Evolutionary conservation across 1,284 basidiomycete genomes (phyloP), one percentile per base, ranked within the genome.

Genomic region (Macrocystidia cucumis): DNA sequence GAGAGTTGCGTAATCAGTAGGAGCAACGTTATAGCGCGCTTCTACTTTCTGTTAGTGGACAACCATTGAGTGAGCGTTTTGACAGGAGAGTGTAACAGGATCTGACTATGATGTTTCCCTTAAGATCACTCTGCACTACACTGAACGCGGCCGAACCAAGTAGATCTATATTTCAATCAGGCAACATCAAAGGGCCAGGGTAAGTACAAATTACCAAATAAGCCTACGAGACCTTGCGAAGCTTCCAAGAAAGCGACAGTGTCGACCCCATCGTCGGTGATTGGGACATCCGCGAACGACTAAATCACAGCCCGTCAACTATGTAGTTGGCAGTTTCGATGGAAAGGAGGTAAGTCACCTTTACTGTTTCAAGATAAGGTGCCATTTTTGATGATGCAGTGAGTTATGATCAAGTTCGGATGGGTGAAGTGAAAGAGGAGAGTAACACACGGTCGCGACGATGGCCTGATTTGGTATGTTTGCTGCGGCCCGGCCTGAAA

Each of bases 181-280:
- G 32, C 21, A 32, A 30, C n/a, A 21, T 21, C 12, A n/a, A 12
- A 2, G 32, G 24, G 32, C 17, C 27, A 23, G 5, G 19, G 8
- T 18, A 19, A 32, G 19, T 9, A 16, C 22, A 31, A 38, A 79
- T 42, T 49, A 95, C 92, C 87, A 56, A 98, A 97, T 48, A 99
- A 69, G 46, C 84, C 82, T 45, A 95, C 85, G 32, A 99, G 72
- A 29, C 91, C 92, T 48, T 90, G 76, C 2, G 88, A 74, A 6
- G 96, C 96, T 52, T 96, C 81, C 44, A 95, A 72, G 67, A 98
- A 99, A 29, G 73, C 67, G 28, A 75, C 58, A 3, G 96, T 98
- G 56, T 97, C 82, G 56, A 98, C 78, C 46, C 95, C 93, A 45
- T 70, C 72, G 48, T 90, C 83, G 43, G 85, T 90, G 51, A 91